Evolutionary conservation across 2,329 filamentous ascomycete genomes (phyloP).

Genomic region (Sclerotinia subarctica): DNA sequence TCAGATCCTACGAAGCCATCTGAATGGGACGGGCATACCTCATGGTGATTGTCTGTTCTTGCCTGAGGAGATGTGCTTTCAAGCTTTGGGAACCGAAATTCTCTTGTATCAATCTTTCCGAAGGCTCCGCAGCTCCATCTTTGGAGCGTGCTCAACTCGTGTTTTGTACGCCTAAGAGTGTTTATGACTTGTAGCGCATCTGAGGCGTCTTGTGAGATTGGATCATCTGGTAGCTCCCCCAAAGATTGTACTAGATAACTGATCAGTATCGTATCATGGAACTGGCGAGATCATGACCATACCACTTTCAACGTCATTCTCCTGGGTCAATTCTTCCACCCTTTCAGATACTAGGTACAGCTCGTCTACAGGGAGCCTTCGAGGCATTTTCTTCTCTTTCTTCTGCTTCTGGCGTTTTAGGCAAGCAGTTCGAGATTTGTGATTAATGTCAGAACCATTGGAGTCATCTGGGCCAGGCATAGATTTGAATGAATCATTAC

Average conservation of each 20-base stretch:
- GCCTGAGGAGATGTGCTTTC: background rate
- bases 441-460: background rate
- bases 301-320: slow-evolving; percentile 14
- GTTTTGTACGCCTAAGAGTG: background rate
- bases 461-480: background rate
- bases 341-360: slow-evolving; percentile 25
- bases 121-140: background rate
- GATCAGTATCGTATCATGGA: background rate
- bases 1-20: slow-evolving; percentile 36
- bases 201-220: slow-evolving; percentile 28
- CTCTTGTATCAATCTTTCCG: slow-evolving; percentile 21
- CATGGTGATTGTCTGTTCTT: background rate
- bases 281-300: background rate
- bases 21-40: slow-evolving; percentile 22
- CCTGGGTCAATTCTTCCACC: slow-evolving; percentile 16
- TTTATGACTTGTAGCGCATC: background rate
- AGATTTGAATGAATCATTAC: background rate
- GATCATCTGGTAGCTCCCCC: slow-evolving; percentile 29
- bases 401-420: background rate
- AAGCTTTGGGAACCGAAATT: slow-evolving; percentile 29
- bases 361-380: slow-evolving; percentile 28
- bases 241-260: slow-evolving; percentile 17
- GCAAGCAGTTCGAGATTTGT: background rate
- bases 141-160: background rate
- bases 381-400: slow-evolving; percentile 20